Percentiles rank a stretch among this genome's conserved stretches.
These are phyloP conservation scores for Colletotrichum scovillei DNA, from an alignment of 2,329 filamentous ascomycete genomes.

Conservation along the genomic window DNA sequence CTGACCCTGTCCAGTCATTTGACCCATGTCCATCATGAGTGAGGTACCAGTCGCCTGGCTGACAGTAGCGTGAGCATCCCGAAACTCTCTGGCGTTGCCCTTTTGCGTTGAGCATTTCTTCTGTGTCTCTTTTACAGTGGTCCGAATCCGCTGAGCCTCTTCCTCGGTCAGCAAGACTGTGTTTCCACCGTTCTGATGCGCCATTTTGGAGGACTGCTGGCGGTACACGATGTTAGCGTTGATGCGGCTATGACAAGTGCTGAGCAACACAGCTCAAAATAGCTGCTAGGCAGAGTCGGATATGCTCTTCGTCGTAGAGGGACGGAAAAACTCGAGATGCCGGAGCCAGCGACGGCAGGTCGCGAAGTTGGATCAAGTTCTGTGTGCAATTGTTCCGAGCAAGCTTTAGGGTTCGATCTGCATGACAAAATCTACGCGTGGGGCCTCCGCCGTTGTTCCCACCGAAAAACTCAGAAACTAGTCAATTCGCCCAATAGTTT, in stretches of 20 bases:
- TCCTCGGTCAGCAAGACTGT: slow-evolving; percentile 47
- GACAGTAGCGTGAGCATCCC: slow-evolving; percentile 23
- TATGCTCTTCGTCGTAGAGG: background rate
- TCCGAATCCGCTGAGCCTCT: slow-evolving; percentile 44
- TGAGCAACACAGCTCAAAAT: background rate
- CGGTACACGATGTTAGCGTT: background rate
- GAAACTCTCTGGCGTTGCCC: slow-evolving; percentile 28
- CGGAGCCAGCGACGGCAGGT: background rate
- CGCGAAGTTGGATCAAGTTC: background rate
- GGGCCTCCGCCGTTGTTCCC: background rate
- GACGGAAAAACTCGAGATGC: background rate
- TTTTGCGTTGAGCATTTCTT: slow-evolving; percentile 39
- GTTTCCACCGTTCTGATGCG: slow-evolving; percentile 29
- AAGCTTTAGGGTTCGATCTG: slow-evolving; percentile 8
- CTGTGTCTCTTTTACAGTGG: slow-evolving; percentile 37
- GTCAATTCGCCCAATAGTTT: background rate
- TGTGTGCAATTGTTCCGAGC: slow-evolving; percentile 2
- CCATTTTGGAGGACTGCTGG: background rate
- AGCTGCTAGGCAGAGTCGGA: background rate
- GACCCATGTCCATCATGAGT: slow-evolving; percentile 48
- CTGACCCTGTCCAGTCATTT: slow-evolving; percentile 32
- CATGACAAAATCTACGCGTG: background rate
- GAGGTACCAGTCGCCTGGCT: slow-evolving; percentile 37
- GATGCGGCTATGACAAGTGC: background rate
- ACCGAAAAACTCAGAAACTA: slow-evolving; percentile 1